Percentiles rank a stretch among this genome's conserved stretches.
phyloP scores from a whole-genome alignment of 169 alveolate species.

The Cryptosporidium andersoni region DNA sequence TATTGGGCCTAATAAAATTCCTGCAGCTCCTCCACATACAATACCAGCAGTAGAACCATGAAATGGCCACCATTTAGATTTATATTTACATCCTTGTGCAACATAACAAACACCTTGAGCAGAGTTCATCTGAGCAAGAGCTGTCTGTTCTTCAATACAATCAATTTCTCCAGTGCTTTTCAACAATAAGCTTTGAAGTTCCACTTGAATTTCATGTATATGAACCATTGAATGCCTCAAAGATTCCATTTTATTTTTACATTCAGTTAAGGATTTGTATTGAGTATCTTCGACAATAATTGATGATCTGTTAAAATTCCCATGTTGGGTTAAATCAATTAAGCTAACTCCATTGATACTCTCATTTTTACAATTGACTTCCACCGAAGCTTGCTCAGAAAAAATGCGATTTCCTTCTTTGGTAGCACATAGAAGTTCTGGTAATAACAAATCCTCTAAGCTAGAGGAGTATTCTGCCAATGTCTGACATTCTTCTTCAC shows the following conservation, averaged over 20 bases:
- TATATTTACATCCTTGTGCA: constrained; percentile 59
- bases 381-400: not conserved
- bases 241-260: constrained; percentile 5
- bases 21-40: constrained; percentile 70
- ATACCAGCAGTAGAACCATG: constrained; percentile 71
- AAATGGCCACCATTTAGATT: constrained; percentile 70
- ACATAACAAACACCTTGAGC: constrained; percentile 54
- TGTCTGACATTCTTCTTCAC: not conserved
- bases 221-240: constrained; percentile 25
- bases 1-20: constrained; percentile 44
- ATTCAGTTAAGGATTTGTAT: constrained; percentile 37
- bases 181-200: constrained; percentile 35
- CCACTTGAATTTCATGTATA: constrained; percentile 37
- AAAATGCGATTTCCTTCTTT: not conserved
- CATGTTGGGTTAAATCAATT: too few species aligned
- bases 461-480: not conserved
- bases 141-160: constrained; percentile 46
- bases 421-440: constrained; percentile 24
- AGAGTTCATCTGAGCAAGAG: constrained; percentile 41
- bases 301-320: constrained; percentile 26
- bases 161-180: constrained; percentile 70
- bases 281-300: constrained; percentile 49
- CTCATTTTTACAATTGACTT: constrained; percentile 10
- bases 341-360: constrained; percentile 4
- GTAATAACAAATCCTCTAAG: constrained; percentile 21